These are phyloP conservation scores for Solanum hybrid DNA, from an alignment of 305 asterid species.

Conservation along the genomic window DNA sequence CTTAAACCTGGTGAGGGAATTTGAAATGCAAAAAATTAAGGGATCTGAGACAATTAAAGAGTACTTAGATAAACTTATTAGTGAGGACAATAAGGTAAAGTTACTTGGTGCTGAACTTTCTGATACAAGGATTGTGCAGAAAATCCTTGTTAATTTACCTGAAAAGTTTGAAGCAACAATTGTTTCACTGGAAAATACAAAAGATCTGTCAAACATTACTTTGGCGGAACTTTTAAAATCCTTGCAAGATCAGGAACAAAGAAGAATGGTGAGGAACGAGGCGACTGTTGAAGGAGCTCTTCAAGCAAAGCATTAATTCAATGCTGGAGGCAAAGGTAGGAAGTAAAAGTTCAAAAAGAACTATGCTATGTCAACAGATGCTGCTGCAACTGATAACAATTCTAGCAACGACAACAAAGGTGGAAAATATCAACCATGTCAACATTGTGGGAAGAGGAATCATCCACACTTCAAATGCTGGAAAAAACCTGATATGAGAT, in stretches of 20 bases:
- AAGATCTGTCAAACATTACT: conserved; percentile 3
- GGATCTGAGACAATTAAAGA: background rate
- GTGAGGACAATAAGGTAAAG: background rate
- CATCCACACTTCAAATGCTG: no score
- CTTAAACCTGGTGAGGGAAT: no score
- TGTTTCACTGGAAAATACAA: background rate
- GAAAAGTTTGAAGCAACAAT: background rate
- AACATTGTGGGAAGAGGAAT: no score
- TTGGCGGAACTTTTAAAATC: background rate
- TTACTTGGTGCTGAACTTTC: background rate
- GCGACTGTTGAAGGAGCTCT: background rate
- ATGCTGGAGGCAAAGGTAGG: background rate
- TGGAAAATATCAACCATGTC: no score
- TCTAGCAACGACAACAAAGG: no score
- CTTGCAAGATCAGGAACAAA: background rate
- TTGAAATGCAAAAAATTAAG: no score
- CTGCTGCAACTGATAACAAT: background rate
- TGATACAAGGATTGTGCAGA: background rate
- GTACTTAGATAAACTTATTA: background rate
- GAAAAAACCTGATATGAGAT: no score
- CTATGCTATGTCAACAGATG: background rate
- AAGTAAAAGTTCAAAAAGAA: background rate
- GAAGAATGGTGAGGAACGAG: background rate
- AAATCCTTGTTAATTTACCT: background rate
- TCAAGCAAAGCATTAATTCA: background rate